phyloP scores from a whole-genome alignment of 192 early-diverging fungal species.

The Rhizophagus clarus region DNA sequence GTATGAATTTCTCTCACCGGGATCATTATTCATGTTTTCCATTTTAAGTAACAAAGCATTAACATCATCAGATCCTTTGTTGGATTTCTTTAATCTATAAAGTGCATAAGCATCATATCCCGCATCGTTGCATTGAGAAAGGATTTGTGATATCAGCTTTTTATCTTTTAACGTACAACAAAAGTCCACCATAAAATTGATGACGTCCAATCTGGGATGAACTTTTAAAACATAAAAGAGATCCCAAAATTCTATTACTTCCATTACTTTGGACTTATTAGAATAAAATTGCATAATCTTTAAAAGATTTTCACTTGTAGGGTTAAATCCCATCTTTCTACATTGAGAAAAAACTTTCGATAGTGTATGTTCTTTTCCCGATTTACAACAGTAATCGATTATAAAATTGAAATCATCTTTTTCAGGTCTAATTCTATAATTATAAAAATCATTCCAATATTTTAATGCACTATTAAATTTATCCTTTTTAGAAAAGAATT shows the following conservation, averaged over 20 bases:
- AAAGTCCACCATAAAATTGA: not conserved
- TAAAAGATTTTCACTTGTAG: not conserved
- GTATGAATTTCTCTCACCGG: not conserved
- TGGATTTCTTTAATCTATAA: not conserved
- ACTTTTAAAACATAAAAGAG: not conserved
- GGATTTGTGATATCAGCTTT: not conserved
- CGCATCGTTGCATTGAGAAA: not conserved
- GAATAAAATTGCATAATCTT: not conserved
- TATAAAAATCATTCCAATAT: slow-evolving; percentile 22
- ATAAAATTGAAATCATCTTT: slow-evolving; percentile 1
- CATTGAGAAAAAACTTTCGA: not conserved
- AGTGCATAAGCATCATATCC: not conserved
- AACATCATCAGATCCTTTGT: not conserved
- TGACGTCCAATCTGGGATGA: not conserved
- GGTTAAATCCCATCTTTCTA: not conserved
- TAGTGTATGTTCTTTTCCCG: not conserved
- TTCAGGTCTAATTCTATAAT: slow-evolving; percentile 2
- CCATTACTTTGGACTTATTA: not conserved
- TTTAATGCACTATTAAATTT: not conserved
- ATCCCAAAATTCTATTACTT: not conserved
- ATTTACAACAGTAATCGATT: not conserved
- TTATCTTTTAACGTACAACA: not conserved
- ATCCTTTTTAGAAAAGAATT: not conserved
- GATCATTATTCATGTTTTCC: not conserved
- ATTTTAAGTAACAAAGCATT: not conserved